Percentiles rank a stretch among this genome's conserved stretches.
Evolutionary conservation across 257 asterid species (phyloP).

Genomic region (Solanum gandarillasii): DNA sequence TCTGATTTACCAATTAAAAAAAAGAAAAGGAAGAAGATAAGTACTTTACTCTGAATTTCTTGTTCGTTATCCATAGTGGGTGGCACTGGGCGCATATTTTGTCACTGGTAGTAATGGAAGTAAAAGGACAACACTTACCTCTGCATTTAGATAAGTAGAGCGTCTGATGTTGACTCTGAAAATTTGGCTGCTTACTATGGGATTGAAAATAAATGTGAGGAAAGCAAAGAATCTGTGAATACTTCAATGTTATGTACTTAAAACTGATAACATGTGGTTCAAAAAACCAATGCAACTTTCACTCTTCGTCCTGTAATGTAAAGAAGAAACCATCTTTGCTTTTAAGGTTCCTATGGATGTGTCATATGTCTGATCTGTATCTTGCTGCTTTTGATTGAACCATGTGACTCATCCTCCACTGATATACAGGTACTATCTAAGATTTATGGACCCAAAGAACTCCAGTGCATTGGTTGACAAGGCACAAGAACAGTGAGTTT

Average conservation of each 20-base stretch:
- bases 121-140: not conserved
- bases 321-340: not conserved
- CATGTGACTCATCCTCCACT: not conserved
- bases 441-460: constrained; percentile 94
- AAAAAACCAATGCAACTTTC: not conserved
- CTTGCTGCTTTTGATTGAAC: not conserved
- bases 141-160: not conserved
- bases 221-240: not conserved
- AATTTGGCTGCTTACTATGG: not conserved
- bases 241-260: not conserved
- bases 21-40: not conserved
- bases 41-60: not conserved
- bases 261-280: not conserved
- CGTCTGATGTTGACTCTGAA: not conserved
- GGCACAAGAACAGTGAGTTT: constrained; percentile 68
- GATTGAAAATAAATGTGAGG: not conserved
- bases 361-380: not conserved
- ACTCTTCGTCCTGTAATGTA: not conserved
- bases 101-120: not conserved
- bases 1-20: not conserved
- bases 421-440: constrained; percentile 79
- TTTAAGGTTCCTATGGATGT: not conserved
- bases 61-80: not conserved
- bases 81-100: not conserved
- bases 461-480: constrained; percentile 69